phyloP scores from a whole-genome alignment of 176 grass and related monocot species.

The Typha latifolia region DNA sequence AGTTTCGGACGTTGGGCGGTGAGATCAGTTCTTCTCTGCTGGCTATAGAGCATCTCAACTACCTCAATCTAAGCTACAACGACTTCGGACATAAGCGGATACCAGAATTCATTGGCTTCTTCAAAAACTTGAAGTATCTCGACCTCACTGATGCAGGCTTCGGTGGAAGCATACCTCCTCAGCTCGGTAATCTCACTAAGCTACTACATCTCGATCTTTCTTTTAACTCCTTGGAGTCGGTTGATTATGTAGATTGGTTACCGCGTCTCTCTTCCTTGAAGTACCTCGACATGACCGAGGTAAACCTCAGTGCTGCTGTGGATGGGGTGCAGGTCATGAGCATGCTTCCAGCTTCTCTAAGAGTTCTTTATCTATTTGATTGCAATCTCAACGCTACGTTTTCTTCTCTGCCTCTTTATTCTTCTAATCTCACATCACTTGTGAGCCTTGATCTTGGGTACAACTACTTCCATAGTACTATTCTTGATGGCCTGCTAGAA shows the following conservation, averaged over 20 bases:
- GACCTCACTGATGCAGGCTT: conserved; percentile 14
- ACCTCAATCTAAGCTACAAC: conserved; percentile 30
- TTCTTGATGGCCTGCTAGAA: neutral
- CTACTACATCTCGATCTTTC: neutral
- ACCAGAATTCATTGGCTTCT: neutral
- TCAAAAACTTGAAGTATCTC: conserved; percentile 19
- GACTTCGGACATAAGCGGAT: neutral
- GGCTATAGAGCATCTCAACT: conserved; percentile 2
- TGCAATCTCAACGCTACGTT: neutral
- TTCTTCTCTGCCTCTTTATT: neutral
- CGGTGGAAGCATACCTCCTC: conserved; percentile 20
- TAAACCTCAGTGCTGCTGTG: neutral
- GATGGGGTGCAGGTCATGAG: conserved; percentile 6
- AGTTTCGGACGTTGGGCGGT: neutral
- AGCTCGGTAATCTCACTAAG: conserved; percentile 39
- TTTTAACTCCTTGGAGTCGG: neutral
- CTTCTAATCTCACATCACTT: conserved; percentile 17
- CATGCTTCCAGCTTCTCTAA: conserved; percentile 12
- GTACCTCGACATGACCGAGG: neutral
- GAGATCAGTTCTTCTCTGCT: conserved; percentile 22
- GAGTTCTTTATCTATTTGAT: accelerated
- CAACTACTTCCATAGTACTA: neutral
- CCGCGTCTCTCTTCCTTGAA: conserved; percentile 2
- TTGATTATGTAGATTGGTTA: neutral
- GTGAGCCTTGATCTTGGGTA: accelerated